These are phyloP conservation scores for Xylaria longipes DNA, from an alignment of 495 filamentous ascomycete genomes.

Conservation along the genomic window DNA sequence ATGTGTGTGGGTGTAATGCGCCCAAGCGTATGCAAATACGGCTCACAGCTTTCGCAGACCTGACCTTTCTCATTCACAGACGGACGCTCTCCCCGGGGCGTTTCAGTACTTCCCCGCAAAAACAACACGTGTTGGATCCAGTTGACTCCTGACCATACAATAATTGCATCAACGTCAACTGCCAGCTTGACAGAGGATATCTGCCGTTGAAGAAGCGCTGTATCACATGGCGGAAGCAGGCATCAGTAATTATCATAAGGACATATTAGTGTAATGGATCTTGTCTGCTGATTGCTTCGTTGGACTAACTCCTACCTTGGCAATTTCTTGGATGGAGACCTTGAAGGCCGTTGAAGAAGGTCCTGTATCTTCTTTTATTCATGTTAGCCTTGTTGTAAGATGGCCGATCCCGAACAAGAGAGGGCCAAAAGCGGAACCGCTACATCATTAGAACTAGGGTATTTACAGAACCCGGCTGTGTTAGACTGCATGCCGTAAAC, in stretches of 20 bases:
- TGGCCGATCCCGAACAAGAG: neutral
- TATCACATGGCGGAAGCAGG: neutral
- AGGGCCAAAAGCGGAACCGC: neutral
- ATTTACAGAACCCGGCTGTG: neutral
- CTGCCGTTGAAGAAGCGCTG: neutral
- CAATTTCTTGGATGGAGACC: neutral
- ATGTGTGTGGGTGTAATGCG: conserved; percentile 7
- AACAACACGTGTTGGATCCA: neutral
- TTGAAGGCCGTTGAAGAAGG: neutral
- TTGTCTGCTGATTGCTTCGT: conserved; percentile 16
- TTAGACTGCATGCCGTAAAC: neutral
- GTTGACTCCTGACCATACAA: neutral
- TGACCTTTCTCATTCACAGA: neutral
- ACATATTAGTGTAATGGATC: neutral
- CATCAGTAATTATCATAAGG: neutral
- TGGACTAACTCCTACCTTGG: conserved; percentile 3
- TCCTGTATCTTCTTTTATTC: neutral
- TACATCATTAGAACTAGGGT: neutral
- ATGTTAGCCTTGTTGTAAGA: neutral
- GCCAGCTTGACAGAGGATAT: neutral
- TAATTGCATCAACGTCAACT: neutral
- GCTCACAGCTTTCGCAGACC: conserved; percentile 11
- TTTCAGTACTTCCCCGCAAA: conserved; percentile 15
- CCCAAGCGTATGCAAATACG: conserved; percentile 16
- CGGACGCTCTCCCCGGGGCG: neutral